Evolutionary conservation across 2,329 filamentous ascomycete genomes (phyloP), one percentile per base, ranked within the genome.

Genomic region (Clonostachys chloroleuca): DNA sequence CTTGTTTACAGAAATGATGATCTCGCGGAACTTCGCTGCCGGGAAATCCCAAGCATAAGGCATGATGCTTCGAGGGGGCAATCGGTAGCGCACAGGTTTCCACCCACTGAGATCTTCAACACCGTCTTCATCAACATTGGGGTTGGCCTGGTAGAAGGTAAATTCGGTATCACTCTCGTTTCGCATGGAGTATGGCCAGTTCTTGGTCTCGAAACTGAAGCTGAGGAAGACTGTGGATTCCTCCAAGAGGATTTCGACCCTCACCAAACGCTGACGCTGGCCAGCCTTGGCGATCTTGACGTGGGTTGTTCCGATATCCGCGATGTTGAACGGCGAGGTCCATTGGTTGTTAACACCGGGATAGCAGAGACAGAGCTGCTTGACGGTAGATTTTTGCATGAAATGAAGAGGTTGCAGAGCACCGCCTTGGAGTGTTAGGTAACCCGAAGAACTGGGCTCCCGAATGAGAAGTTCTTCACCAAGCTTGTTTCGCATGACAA

Each of bases 31-130:
- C 69, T 95, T 96, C n/a, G 91, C 92, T 2, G 94, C 92, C 2
- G 94, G 95, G 68, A 96, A 99, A 62, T 99, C 95, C 94, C 94
- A 99, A 2, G 94, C 92, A 60, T 99, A 99, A 1, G 95, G 94
- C 94, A 99, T 99, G 66, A 99, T 96, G 66, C 92, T 97, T 50
- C 94, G 80, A 12, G 92, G 85, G 3, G 95, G 95, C 33, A 99
- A 75, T 34, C 92, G 86, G 68, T 99, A 99, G 46, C 90, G 80
- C 51, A 99, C 89, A 3, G 91, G 92, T 53, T 89, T 87, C 89
- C 94, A 99, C 5, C 90, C 89, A 46, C 89, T 92, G 48, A 84
- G 76, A 59, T 96, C 89, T 56, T 89, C 86, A 6, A 78, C 77
- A 47, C 92, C 92, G 50, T 96, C 92, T 52, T 97, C 92, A 50